Evolutionary conservation across 2,329 filamentous ascomycete species (phyloP).

Genomic region (Exophiala xenobiotica): DNA sequence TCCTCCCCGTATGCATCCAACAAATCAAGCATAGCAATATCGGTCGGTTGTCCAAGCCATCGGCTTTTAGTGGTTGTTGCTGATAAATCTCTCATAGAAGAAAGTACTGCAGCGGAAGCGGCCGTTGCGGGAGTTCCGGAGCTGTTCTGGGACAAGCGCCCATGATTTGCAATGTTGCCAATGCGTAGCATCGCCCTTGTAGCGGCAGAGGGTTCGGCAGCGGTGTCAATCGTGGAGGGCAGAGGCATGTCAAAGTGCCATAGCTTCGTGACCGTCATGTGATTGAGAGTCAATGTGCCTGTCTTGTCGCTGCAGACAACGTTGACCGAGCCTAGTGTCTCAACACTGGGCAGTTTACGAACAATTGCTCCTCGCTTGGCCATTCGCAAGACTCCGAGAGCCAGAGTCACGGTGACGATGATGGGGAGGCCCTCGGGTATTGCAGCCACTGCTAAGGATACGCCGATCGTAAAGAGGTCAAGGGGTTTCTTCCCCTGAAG

Average conservation of each 20-base stretch:
- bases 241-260: constrained; percentile 79
- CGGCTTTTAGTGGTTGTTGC: constrained; percentile 71
- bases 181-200: constrained; percentile 81
- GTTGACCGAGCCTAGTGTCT: constrained; percentile 96
- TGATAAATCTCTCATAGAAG: constrained; percentile 68
- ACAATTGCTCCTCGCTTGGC: constrained; percentile 94
- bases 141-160: constrained; percentile 70
- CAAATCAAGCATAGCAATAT: constrained; percentile 94
- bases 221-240: constrained; percentile 58
- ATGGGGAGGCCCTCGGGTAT: constrained; percentile 97
- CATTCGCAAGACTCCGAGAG: constrained; percentile 93
- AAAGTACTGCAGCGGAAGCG: constrained; percentile 75
- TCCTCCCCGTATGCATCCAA: constrained; percentile 88
- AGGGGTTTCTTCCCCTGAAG: constrained; percentile 84
- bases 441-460: constrained; percentile 92
- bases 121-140: constrained; percentile 69
- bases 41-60: constrained; percentile 95
- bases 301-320: constrained; percentile 99
- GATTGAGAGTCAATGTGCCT: constrained; percentile 91
- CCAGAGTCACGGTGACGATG: constrained; percentile 95
- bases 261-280: constrained; percentile 96
- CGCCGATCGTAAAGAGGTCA: constrained; percentile 96
- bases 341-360: constrained; percentile 90
- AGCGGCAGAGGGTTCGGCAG: constrained; percentile 65
- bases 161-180: constrained; percentile 96